Conservation (phyloP, 2,329 filamentous ascomycete genomes). For the Pleoardoris graminearum region DNA sequence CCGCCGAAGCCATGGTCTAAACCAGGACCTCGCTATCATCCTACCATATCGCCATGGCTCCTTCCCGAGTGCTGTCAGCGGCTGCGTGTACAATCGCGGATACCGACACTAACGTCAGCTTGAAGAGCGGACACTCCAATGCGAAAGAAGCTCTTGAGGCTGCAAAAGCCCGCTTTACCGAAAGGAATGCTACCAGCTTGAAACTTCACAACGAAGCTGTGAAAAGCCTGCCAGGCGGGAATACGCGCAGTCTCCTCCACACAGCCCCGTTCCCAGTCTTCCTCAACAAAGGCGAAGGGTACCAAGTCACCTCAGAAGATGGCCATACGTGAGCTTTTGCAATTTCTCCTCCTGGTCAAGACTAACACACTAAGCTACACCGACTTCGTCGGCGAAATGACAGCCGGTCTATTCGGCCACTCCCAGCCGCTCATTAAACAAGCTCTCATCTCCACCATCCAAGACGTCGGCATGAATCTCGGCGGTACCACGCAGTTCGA, state of each 20-base stretch:
- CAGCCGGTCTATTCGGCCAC: constrained; percentile 34
- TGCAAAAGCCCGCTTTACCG: constrained; percentile 21
- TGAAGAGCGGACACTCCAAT: constrained; percentile 14
- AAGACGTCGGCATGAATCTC: constrained; percentile 40
- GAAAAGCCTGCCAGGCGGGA: constrained; percentile 43
- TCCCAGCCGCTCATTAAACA: constrained; percentile 33
- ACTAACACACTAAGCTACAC: constrained; percentile 43
- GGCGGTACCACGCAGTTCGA: constrained; percentile 30
- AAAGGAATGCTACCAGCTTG: constrained; percentile 26
- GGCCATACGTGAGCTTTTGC: constrained; percentile 22
- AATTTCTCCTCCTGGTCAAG: not conserved
- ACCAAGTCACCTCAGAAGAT: constrained; percentile 37
- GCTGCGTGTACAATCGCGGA: constrained; percentile 7
- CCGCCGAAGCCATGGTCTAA: too few relatives aligned
- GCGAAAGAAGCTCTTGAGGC: constrained; percentile 21
- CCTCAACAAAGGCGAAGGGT: constrained; percentile 32
- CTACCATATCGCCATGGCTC: constrained; percentile 20
- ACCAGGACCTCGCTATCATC: too few relatives aligned
- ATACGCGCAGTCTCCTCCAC: constrained; percentile 44
- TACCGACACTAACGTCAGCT: constrained; percentile 16
- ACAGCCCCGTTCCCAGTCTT: constrained; percentile 45
- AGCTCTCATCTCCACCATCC: constrained; percentile 25
- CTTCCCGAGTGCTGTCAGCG: constrained; percentile 7
- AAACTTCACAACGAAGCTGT: constrained; percentile 35
- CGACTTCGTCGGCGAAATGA: constrained; percentile 35